Evolutionary conservation across 176 grass and related monocot genomes (phyloP), one percentile per base, ranked within the genome.

Genomic region (Canna indica): DNA sequence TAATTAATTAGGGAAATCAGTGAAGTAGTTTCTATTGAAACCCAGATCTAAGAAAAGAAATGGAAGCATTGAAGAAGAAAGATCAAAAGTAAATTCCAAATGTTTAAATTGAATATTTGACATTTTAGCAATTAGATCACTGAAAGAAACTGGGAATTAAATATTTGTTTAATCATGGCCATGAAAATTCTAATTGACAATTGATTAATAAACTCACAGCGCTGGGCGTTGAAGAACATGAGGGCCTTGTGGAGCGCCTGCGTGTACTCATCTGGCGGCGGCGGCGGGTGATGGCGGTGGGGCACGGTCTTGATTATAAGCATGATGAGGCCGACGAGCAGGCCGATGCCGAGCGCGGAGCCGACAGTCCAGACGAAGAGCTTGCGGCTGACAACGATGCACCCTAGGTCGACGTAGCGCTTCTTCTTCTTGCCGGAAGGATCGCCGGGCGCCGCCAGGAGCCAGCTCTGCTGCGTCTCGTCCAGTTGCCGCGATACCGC

Each of bases 401-500:
- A 65, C 18, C 62, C 62, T 31, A 65, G 62, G 62, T 65, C 62
- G 62, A 65, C 29, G 33, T 65, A 65, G 33, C 62, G 62, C 62
- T 65, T 65, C 62, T 65, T 65, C 62, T 38, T 65, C 18, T 65
- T 38, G 62, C 62, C 8, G 34, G 50, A n/a, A 18, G 32, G 6
- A 20, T 65, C 62, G 0, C 67, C 67, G 42, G 67, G 53, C 33
- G 33, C 71, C 32, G 71, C 71, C 6, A 73, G 71, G 1, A 73
- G 53, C 71, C 71, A 73, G 53, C 71, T 73, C 71, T 73, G 71
- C 71, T 73, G 71, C 33, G 71, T 73, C 53, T 73, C 71, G 31
- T 73, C 71, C 12, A 73, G 71, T n/a, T 57, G 71, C 71, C 71
- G 71, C 71, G 71, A 73, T 9, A 73, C 52, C 22, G 71, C 71